phyloP scores from a whole-genome alignment of 352 stramenopile genomes.

The Pythium phragmitis region DNA sequence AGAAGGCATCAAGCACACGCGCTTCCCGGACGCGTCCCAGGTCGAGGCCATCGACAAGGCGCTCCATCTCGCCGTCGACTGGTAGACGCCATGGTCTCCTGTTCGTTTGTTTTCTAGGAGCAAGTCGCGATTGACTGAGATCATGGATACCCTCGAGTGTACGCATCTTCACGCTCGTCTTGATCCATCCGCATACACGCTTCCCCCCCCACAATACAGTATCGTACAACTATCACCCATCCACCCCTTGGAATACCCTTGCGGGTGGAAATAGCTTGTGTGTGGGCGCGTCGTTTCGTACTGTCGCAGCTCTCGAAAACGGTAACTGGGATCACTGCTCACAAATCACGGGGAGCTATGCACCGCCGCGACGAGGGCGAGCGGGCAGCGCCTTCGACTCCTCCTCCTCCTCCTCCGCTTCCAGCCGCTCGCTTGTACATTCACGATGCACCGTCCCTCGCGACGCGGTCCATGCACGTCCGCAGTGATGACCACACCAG shows the following conservation, averaged over 20 bases:
- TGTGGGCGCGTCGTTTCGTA: too few species aligned
- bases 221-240: too few species aligned
- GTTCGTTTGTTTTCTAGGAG: not conserved
- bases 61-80: conserved; percentile 42
- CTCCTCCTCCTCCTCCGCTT: not conserved
- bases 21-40: conserved; percentile 69
- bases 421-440: conserved; percentile 2
- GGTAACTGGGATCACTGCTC: not conserved
- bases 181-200: too few species aligned
- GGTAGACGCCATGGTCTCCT: conserved; percentile 8
- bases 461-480: not conserved
- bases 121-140: not conserved
- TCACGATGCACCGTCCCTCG: not conserved
- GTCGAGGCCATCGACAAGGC: conserved; percentile 67
- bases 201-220: too few species aligned
- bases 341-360: not conserved
- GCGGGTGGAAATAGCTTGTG: too few species aligned
- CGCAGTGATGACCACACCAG: conserved; percentile 1
- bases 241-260: too few species aligned
- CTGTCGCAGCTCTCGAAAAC: too few species aligned
- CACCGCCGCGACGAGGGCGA: not conserved
- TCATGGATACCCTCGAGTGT: too few species aligned
- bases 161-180: too few species aligned
- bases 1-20: conserved; percentile 71
- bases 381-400: not conserved